Evolutionary conservation across 2,329 filamentous ascomycete genomes (phyloP).

Genomic region (Elsinoe fawcettii): DNA sequence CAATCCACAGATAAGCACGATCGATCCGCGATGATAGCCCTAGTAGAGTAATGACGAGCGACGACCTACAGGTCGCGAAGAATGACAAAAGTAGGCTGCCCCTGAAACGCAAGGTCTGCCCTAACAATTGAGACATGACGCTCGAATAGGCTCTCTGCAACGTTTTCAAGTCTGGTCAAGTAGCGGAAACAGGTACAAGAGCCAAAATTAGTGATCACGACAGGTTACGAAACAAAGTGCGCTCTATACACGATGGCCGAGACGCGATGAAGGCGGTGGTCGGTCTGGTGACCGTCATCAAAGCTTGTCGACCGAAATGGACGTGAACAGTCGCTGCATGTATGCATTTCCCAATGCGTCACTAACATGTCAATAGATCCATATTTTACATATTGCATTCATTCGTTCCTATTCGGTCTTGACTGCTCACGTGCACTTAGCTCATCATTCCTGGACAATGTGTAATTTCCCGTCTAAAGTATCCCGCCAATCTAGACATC

Average conservation of each 20-base stretch:
- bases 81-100: neutral
- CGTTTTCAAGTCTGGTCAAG: neutral
- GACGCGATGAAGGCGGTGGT: neutral
- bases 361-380: neutral
- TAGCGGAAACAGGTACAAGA: neutral
- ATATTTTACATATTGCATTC: slow-evolving; percentile 12
- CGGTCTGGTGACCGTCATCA: neutral
- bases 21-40: no score
- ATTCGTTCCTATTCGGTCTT: neutral
- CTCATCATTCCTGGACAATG: neutral
- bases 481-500: slow-evolving; percentile 54
- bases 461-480: neutral
- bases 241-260: neutral
- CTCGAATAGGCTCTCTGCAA: neutral
- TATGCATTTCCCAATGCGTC: neutral
- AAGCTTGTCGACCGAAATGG: neutral
- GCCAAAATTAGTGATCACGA: neutral
- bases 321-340: neutral
- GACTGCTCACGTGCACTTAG: neutral
- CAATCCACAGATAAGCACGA: no score
- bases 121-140: neutral
- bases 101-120: neutral
- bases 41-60: no score
- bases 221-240: neutral
- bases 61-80: neutral